A percentile compares a stretch with the other conserved stretches of the same genome.
phyloP scores from a whole-genome alignment of 257 asterid genomes.

The Echium plantagineum region DNA sequence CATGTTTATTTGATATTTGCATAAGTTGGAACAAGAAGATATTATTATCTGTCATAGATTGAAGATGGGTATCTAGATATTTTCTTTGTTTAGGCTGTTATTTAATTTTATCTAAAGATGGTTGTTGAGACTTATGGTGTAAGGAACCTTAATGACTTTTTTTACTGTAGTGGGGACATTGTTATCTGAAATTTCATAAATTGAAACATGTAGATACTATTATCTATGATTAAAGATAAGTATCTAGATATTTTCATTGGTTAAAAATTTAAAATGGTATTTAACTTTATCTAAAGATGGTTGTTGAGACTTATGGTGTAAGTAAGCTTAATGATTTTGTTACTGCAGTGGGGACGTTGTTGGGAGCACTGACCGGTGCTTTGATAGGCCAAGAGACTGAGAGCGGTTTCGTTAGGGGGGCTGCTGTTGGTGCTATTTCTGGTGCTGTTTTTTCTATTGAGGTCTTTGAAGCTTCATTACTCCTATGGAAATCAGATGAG shows the following conservation, averaged over 20 bases:
- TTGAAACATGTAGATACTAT: too few species aligned
- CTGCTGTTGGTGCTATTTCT: constrained; percentile 94
- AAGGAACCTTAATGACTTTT: not conserved
- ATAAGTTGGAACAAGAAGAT: not conserved
- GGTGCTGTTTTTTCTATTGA: constrained; percentile 98
- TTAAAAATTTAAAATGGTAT: not conserved
- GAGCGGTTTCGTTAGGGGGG: constrained; percentile 94
- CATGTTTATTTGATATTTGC: too few species aligned
- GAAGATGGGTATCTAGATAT: not conserved
- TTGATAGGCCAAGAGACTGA: constrained; percentile 96
- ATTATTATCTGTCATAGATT: too few species aligned
- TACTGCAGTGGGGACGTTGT: constrained; percentile 74
- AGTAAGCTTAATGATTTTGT: not conserved
- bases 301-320: constrained; percentile 5
- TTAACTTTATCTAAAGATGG: not conserved
- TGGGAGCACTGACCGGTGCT: constrained; percentile 97
- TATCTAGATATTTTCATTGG: not conserved
- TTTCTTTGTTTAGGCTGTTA: not conserved
- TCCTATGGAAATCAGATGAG: constrained; percentile 88
- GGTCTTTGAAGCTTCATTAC: constrained; percentile 80
- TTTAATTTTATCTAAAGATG: not conserved
- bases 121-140: constrained; percentile 7
- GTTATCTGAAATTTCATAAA: constrained; percentile 13
- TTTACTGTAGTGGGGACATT: constrained; percentile 73
- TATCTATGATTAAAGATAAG: too few species aligned